A percentile compares a stretch with the other conserved stretches of the same genome.
phyloP scores from a whole-genome alignment of 108 stramenopile species.

The Conticribra weissflogii region DNA sequence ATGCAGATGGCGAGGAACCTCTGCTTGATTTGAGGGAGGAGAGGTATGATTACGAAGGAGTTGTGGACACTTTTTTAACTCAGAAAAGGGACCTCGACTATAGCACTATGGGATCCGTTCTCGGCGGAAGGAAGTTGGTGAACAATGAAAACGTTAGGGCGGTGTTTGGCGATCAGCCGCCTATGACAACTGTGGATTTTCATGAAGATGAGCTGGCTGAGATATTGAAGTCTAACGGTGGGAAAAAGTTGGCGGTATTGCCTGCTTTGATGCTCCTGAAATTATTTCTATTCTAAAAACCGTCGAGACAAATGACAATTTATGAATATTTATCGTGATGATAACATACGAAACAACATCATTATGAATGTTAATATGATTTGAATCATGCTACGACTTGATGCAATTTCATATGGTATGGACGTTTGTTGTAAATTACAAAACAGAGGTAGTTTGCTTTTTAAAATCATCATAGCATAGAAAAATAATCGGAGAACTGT shows the following conservation, averaged over 20 bases:
- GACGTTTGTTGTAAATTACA: too few species aligned
- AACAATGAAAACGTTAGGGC: constrained; percentile 78
- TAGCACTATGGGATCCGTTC: constrained; percentile 45
- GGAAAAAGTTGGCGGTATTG: constrained; percentile 38
- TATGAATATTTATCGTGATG: too few species aligned
- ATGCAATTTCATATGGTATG: too few species aligned
- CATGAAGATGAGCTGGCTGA: constrained; percentile 52
- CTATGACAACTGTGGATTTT: constrained; percentile 33
- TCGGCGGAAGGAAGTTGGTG: constrained; percentile 56
- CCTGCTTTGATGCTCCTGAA: constrained; percentile 49
- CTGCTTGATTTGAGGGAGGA: constrained; percentile 29
- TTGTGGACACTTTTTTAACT: constrained; percentile 62
- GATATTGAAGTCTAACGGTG: constrained; percentile 37
- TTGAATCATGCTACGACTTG: too few species aligned
- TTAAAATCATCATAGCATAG: too few species aligned
- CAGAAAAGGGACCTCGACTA: constrained; percentile 37
- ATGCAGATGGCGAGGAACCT: constrained; percentile 16
- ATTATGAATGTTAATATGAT: too few species aligned
- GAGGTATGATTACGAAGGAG: constrained; percentile 43
- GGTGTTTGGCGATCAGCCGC: constrained; percentile 53
- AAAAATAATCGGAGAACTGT: too few species aligned
- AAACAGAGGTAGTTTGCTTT: too few species aligned
- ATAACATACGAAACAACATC: too few species aligned
- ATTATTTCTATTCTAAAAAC: constrained; percentile 39
- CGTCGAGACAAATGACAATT: too few species aligned